Base-by-base conservation (phyloP, 2,329 filamentous ascomycete genomes). In the Hypomyces perniciosus region DNA sequence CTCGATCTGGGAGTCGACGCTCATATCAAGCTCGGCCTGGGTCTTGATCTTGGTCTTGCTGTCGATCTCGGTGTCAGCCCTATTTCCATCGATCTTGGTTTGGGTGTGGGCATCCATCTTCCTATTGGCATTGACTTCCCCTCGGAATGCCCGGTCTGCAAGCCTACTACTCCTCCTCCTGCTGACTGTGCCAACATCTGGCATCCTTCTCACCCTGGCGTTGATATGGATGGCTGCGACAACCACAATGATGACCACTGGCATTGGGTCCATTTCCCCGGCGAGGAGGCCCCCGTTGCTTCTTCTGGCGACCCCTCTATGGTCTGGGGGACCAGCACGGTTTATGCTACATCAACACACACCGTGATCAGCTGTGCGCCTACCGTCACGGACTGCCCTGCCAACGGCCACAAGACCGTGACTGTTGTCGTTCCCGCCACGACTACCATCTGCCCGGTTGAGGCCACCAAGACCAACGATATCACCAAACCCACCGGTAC, bases 391-490 rank as follows among this genome's bases (percentile, higher is more conserved):
- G 48, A 64, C 59, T 75, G 72, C 66, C 70, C 71, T n/a, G 68
- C 58, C 46, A 46, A 50, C 58, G 64, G 56, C 60, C 57, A 55
- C 57, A 68, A 62, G 50, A 64, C 65, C 54, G 38, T 66, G 48
- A 74, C 71, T 44, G 64, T 71, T 47, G 63, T 62, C 53, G 61
- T 71, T 51, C 61, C 69, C 35, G 63, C 67, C 52, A 68, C 67
- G 54, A 72, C 71, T 53, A 74, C 72, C 53, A 63, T 76, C 59
- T 75, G 71, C 68, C 72, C 73, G 26, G 67, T 74, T 6, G 61
- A 69, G 38, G 59, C 65, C 50, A 57, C 60, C 40, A 45, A 56
- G 28, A 55, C 55, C 26, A 49, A 48, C 30, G 26, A 54, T 30
- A 35, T 51, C 42, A 27, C 50, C 47, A 29, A 35, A 33, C 41